Evolutionary conservation across 768 basidiomycete genomes (phyloP).

Genomic region (Collybia sp.): DNA sequence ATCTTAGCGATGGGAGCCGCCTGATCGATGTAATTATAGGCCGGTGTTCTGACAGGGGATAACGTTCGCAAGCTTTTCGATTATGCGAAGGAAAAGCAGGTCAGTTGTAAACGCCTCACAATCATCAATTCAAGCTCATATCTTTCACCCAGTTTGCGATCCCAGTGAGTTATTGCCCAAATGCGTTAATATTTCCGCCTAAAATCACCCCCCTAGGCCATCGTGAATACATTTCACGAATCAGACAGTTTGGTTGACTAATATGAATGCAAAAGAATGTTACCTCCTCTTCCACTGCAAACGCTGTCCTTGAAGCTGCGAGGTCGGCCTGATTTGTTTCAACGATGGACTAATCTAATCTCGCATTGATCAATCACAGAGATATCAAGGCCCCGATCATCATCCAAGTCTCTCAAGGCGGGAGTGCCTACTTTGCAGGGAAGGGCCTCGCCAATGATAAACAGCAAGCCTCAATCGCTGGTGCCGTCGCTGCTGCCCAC

Average conservation of each 20-base stretch:
- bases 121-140: constrained; percentile 7
- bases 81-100: constrained; percentile 87
- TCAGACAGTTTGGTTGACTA: too few species aligned
- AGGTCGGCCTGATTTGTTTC: constrained; percentile 41
- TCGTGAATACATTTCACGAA: constrained; percentile 41
- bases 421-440: constrained; percentile 92
- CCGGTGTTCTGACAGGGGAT: constrained; percentile 94
- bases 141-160: constrained; percentile 62
- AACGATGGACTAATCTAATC: not conserved
- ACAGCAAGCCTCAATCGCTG: constrained; percentile 92
- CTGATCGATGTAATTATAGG: constrained; percentile 34
- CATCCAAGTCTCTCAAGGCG: constrained; percentile 96
- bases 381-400: constrained; percentile 98
- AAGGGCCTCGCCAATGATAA: constrained; percentile 94
- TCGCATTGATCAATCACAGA: constrained; percentile 31
- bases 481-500: constrained; percentile 88
- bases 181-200: constrained; percentile 3
- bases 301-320: constrained; percentile 94
- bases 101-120: constrained; percentile 5
- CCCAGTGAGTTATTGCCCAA: constrained; percentile 51
- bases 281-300: constrained; percentile 93
- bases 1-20: constrained; percentile 2
- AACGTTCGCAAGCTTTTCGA: constrained; percentile 94
- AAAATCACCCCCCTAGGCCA: constrained; percentile 43
- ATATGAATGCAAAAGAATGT: constrained; percentile 60